Evolutionary conservation across 2,329 filamentous ascomycete genomes (phyloP), one percentile per base, ranked within the genome.

Genomic region (Cordyceps tenuipes): DNA sequence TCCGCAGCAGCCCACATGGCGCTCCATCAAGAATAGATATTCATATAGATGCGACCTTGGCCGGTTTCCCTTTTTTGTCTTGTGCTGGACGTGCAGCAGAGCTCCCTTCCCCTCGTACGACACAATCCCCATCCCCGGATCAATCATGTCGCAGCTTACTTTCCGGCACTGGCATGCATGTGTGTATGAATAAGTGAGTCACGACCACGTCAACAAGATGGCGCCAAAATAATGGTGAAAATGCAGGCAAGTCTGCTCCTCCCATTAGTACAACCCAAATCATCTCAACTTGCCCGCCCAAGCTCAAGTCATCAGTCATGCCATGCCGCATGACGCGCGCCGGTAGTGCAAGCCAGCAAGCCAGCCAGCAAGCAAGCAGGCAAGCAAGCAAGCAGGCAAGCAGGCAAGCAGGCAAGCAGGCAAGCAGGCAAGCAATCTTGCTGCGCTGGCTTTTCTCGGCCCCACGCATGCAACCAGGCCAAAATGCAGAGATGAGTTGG

Each of bases 401-500:
- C 23, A 2, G 4, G 23, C 23, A 23, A 23, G 23, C 23, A 2
- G 4, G 23, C 23, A 23, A 23, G 23, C 23, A 23, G 23, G 23
- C 23, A 23, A 23, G 23, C 23, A 23, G 4, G 23, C 23, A 23
- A 23, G 23, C 23, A 59, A 59, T 49, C 36, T 59, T 59, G 48
- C 49, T 47, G 54, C 48, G 47, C 53, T 47, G 46, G 49, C 55
- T 31, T 53, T 36, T 53, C 41, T 43, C 55, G 31, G 55, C 55
- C 60, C 60, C 60, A 59, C 60, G 55, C 36, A 53, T 61, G 56
- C 53, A 51, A 47, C 53, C 53, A 52, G 31, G 21, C 53, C 59
- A 60, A 34, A 52, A 48, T 61, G 59, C 60, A 61, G 60, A 54
- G 60, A 61, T 61, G 60, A 59, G 60, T 50, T 61, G 60, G 60